Conservation (phyloP, 768 basidiomycete genomes). For the Suillus brevipes region DNA sequence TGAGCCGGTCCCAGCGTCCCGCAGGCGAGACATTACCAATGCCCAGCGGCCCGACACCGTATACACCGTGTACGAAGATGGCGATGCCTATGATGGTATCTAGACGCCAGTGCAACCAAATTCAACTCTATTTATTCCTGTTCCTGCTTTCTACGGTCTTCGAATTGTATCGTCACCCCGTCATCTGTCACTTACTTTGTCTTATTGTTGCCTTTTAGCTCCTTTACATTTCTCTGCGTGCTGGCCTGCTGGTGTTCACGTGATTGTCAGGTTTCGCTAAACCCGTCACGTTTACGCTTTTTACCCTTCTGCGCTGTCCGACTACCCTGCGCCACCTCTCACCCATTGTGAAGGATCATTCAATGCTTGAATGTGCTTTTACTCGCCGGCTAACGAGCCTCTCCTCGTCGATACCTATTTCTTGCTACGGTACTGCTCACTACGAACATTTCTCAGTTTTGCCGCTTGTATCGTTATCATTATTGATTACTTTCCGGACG, state of each 20-base stretch:
- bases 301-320: constrained; percentile 13
- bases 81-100: constrained; percentile 72
- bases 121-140: constrained; percentile 8
- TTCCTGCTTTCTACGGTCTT: constrained; percentile 14
- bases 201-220: constrained; percentile 19
- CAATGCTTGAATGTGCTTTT: constrained; percentile 23
- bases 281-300: constrained; percentile 16
- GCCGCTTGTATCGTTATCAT: background rate
- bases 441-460: background rate
- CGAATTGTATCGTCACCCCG: constrained; percentile 21
- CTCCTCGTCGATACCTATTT: constrained; percentile 35
- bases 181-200: constrained; percentile 24
- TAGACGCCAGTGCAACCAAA: constrained; percentile 29
- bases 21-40: constrained; percentile 10
- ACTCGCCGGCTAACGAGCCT: constrained; percentile 36
- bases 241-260: constrained; percentile 25
- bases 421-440: background rate
- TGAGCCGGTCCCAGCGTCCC: constrained; percentile 13
- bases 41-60: constrained; percentile 47
- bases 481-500: background rate
- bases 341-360: constrained; percentile 21
- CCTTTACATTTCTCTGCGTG: constrained; percentile 11
- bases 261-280: constrained; percentile 28
- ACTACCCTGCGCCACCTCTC: constrained; percentile 10
- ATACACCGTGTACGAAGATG: constrained; percentile 55